These are phyloP conservation scores for Eucalyptus rudis DNA, from an alignment of 345 rosid species.

Conservation along the genomic window DNA sequence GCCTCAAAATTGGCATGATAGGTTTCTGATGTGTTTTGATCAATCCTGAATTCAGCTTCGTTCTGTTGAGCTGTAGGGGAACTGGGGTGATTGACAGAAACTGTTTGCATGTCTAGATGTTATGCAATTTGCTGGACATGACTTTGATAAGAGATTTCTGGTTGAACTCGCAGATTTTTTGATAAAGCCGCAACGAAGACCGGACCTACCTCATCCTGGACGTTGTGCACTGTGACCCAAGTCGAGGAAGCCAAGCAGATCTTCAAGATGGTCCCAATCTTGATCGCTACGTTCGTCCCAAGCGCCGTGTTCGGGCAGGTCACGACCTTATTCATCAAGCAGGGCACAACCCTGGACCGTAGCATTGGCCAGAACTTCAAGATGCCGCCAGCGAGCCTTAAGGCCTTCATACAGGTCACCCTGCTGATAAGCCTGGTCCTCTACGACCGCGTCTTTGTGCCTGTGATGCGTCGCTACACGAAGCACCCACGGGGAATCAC, in stretches of 20 bases:
- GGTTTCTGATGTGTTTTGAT: background rate
- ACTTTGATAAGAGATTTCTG: background rate
- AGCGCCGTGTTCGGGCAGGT: constrained; percentile 33
- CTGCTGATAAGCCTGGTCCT: constrained; percentile 38
- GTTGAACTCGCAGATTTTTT: constrained; percentile 21
- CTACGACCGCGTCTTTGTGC: constrained; percentile 55
- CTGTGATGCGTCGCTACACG: constrained; percentile 20
- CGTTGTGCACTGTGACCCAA: constrained; percentile 45
- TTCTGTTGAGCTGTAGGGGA: background rate
- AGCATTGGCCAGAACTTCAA: constrained; percentile 30
- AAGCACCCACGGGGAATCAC: constrained; percentile 73
- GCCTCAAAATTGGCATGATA: background rate
- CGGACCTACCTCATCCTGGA: constrained; percentile 28
- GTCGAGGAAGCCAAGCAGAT: constrained; percentile 63
- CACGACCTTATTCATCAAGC: constrained; percentile 46
- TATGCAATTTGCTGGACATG: background rate
- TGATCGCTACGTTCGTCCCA: constrained; percentile 29
- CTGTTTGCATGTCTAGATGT: background rate
- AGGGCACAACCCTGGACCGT: constrained; percentile 42
- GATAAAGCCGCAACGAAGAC: constrained; percentile 42
- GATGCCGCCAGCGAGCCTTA: constrained; percentile 67
- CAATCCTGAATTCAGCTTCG: background rate
- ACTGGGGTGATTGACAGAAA: background rate
- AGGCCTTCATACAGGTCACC: constrained; percentile 44
- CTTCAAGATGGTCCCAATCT: constrained; percentile 45